These are phyloP conservation scores for Morella rubra DNA, from an alignment of 306 rosid species.

Conservation along the genomic window DNA sequence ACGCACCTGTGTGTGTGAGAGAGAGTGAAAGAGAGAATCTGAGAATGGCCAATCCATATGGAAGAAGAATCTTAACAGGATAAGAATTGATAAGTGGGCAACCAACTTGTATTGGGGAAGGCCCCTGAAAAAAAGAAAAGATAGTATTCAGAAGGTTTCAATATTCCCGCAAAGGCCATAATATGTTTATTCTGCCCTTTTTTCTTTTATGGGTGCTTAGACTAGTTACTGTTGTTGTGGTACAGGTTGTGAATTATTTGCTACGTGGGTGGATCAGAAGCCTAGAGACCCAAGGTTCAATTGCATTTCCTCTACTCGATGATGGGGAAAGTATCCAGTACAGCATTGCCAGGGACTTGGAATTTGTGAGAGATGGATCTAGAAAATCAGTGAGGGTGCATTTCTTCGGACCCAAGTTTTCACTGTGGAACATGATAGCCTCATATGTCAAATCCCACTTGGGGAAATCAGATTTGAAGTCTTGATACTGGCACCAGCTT, in stretches of 20 bases:
- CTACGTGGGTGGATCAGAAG: conserved; percentile 86
- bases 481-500: conserved; percentile 23
- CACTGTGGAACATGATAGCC: conserved; percentile 56
- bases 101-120: background rate
- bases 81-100: background rate
- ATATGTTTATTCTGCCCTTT: background rate
- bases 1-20: background rate
- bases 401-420: conserved; percentile 46
- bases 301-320: conserved; percentile 68
- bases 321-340: conserved; percentile 28
- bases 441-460: conserved; percentile 45
- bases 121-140: too few relatives aligned
- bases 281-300: conserved; percentile 58
- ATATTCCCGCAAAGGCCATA: background rate
- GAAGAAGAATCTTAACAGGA: background rate
- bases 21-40: background rate
- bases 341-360: conserved; percentile 52
- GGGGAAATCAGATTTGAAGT: conserved; percentile 33
- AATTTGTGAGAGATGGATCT: conserved; percentile 66
- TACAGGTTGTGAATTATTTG: conserved; percentile 78
- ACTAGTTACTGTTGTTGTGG: background rate
- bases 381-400: conserved; percentile 61
- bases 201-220: background rate
- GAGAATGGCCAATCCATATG: background rate
- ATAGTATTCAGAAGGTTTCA: background rate